phyloP scores from a whole-genome alignment of 2,329 filamentous ascomycete genomes.

The Sphaerulina musiva region DNA sequence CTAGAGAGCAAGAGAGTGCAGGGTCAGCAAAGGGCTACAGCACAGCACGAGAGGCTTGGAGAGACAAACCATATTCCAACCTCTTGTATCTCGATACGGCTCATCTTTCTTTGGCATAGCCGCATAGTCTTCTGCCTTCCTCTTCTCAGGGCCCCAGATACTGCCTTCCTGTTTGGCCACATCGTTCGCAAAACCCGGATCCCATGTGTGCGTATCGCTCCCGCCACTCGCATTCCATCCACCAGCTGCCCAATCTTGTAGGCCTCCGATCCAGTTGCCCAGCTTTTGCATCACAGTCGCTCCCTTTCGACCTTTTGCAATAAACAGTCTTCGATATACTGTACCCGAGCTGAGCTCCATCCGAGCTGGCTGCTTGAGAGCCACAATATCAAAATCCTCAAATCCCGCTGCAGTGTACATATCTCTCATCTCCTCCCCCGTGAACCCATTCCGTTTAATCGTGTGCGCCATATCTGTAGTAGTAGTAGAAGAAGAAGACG shows the following conservation, averaged over 20 bases:
- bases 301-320: slow-evolving; percentile 29
- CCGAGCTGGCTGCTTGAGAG: slow-evolving; percentile 25
- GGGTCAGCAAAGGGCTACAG: neutral
- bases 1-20: neutral
- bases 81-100: neutral
- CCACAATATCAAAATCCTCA: slow-evolving; percentile 29
- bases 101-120: slow-evolving; percentile 1
- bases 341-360: slow-evolving; percentile 27
- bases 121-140: neutral
- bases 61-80: slow-evolving; percentile 6
- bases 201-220: neutral
- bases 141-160: slow-evolving; percentile 3
- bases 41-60: neutral
- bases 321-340: slow-evolving; percentile 28
- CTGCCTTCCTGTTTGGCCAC: slow-evolving; percentile 4
- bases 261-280: slow-evolving; percentile 13
- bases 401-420: slow-evolving; percentile 28
- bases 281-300: slow-evolving; percentile 20
- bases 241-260: slow-evolving; percentile 12
- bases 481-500: slow-evolving; percentile 4
- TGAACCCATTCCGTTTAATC: slow-evolving; percentile 34
- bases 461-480: slow-evolving; percentile 25
- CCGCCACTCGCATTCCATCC: neutral
- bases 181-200: slow-evolving; percentile 10
- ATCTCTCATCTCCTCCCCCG: slow-evolving; percentile 20